phyloP scores from a whole-genome alignment of 768 basidiomycete genomes.

The Tephrocybe sp. region DNA sequence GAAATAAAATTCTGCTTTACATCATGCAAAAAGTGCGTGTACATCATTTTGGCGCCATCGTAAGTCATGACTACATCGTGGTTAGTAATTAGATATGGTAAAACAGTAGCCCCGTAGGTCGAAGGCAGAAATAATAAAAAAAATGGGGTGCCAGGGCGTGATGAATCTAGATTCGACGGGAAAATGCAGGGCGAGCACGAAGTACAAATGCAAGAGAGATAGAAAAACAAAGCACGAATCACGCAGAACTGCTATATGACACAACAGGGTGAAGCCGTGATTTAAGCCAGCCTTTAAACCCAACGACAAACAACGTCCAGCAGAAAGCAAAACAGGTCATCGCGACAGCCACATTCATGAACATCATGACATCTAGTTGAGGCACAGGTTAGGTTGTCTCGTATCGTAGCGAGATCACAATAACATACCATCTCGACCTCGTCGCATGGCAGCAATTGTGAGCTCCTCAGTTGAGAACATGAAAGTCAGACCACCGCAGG shows the following conservation, averaged over 20 bases:
- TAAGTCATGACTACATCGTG: slow-evolving; percentile 10
- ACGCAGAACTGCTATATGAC: slow-evolving; percentile 28
- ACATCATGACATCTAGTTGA: slow-evolving; percentile 88
- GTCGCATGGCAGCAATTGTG: slow-evolving; percentile 88
- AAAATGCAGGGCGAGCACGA: slow-evolving; percentile 5
- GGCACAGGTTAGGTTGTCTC: not conserved
- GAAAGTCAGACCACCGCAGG: slow-evolving; percentile 87
- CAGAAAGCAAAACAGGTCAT: slow-evolving; percentile 84
- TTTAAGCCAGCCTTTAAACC: slow-evolving; percentile 82
- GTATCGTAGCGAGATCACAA: not conserved
- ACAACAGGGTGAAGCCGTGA: slow-evolving; percentile 30
- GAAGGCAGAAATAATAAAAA: slow-evolving; percentile 2
- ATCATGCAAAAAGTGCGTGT: slow-evolving; percentile 3
- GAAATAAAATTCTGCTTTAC: not conserved
- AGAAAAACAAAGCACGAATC: not conserved
- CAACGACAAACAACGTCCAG: slow-evolving; percentile 77
- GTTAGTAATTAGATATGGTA: slow-evolving; percentile 17
- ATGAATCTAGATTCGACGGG: slow-evolving; percentile 5
- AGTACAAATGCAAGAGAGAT: not conserved
- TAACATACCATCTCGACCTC: slow-evolving; percentile 75
- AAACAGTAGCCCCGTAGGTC: slow-evolving; percentile 3
- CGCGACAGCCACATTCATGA: slow-evolving; percentile 82
- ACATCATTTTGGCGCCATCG: slow-evolving; percentile 4
- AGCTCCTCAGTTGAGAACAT: slow-evolving; percentile 90
- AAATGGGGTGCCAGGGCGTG: not conserved